phyloP scores from a whole-genome alignment of 495 filamentous ascomycete species.

The Emericellopsis terricola region DNA sequence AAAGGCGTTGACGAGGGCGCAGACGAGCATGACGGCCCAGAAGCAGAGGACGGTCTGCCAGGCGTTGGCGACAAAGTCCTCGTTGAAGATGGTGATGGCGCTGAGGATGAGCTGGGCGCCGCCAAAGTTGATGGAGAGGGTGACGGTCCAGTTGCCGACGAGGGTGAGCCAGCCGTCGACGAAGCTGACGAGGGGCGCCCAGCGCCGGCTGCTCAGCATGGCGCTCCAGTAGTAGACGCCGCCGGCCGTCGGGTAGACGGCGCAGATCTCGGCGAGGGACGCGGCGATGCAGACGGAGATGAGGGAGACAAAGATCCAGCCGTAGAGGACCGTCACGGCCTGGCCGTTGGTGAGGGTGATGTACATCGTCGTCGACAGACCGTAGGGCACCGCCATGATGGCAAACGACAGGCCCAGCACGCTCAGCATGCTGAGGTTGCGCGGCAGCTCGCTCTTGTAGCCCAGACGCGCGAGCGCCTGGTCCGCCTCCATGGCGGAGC shows the following conservation, averaged over 20 bases:
- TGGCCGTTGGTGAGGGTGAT: constrained; percentile 49
- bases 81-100: constrained; percentile 32
- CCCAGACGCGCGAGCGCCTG: constrained; percentile 43
- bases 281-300: constrained; percentile 40
- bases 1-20: constrained; percentile 38
- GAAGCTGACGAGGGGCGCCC: constrained; percentile 39
- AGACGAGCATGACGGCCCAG: constrained; percentile 40
- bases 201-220: constrained; percentile 30
- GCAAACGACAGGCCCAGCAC: constrained; percentile 37
- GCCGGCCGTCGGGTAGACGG: constrained; percentile 40
- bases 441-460: constrained; percentile 44
- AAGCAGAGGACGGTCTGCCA: constrained; percentile 39
- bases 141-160: constrained; percentile 43
- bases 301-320: constrained; percentile 42
- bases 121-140: constrained; percentile 45
- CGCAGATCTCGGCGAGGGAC: constrained; percentile 45
- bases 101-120: constrained; percentile 39
- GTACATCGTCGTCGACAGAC: constrained; percentile 39
- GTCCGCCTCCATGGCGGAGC: constrained; percentile 14
- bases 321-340: constrained; percentile 13
- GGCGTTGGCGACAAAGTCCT: constrained; percentile 29
- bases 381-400: constrained; percentile 7
- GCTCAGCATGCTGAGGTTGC: constrained; percentile 45
- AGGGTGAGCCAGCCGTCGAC: constrained; percentile 48
- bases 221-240: constrained; percentile 52